Evolutionary conservation across 2,329 filamentous ascomycete genomes (phyloP), one percentile per base, ranked within the genome.

Genomic region (Fusarium abutilonis): DNA sequence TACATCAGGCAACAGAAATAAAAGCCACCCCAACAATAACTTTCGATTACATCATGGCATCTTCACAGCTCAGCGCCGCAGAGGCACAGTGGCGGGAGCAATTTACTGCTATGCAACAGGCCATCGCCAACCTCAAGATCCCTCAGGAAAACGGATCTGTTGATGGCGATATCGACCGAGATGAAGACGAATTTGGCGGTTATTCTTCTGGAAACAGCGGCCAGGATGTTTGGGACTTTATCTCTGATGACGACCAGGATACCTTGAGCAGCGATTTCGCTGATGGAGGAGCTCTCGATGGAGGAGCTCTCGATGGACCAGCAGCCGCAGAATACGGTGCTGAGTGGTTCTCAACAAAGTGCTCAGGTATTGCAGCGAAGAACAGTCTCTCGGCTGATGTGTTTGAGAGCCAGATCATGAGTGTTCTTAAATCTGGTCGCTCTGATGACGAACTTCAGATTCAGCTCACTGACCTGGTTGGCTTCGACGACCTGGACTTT

Each of bases 171-270:
- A 83, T 87, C 15, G 78, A 83, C 10, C 83, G 87, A 50, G 77
- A 88, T 39, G 88, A 91, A 60, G 86, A 92, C 9, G 88, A 91
- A 31, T 80, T 84, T 28, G 80, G 81, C 26, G 79, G 78, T 11
- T 81, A 82, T 63, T 82, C 80, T 2, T 84, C 83, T 3, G 85
- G 85, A 6, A 86, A 84, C 39, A 86, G 84, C 15, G 85, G 86
- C 6, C 90, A 94, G 56, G 93, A 97, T 76, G 88, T 97, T 9
- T 97, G 94, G 94, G 93, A 97, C 73, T 87, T 96, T 56, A 92
- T 96, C 71, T 92, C 89, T 56, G 89, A 93, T 46, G 83, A 84
- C 44, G 88, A 90, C 21, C 86, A 87, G 17, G 88, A 89, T 52
- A 81, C 84, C 8, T 79, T 84, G 73, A 89, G 85, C 70, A 89